These are phyloP conservation scores for Vaccinium darrowii DNA, from an alignment of 148 eudicot species.

Conservation along the genomic window DNA sequence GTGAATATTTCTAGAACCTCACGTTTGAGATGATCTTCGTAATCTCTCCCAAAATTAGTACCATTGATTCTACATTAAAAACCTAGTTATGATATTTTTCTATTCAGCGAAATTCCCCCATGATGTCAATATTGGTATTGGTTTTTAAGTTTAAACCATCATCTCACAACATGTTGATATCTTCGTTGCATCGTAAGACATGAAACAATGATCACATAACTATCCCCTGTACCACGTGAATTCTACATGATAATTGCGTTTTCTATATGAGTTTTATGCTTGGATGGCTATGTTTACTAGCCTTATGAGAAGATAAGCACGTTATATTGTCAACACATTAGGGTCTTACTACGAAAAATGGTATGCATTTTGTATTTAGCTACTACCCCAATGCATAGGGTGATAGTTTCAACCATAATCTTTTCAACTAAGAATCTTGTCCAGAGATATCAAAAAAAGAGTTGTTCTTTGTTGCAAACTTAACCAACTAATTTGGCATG, in stretches of 20 bases:
- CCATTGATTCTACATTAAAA: not conserved
- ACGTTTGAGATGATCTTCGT: not conserved
- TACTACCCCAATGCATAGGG: not conserved
- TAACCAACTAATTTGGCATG: constrained; percentile 1
- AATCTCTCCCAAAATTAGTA: not conserved
- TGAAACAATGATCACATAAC: not conserved
- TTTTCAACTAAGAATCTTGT: not conserved
- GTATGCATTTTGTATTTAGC: not conserved
- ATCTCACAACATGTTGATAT: not conserved
- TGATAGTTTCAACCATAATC: not conserved
- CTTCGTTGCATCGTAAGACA: not conserved
- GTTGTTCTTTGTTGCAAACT: not conserved
- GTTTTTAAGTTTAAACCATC: not conserved
- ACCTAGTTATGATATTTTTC: not conserved
- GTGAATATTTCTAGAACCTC: not conserved
- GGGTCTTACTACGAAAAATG: not conserved
- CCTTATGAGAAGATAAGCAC: not conserved
- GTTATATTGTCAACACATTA: not conserved
- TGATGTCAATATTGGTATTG: not conserved
- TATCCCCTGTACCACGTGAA: not conserved
- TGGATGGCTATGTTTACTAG: not conserved
- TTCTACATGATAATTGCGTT: not conserved
- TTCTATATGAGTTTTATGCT: not conserved
- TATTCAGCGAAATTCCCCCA: not conserved
- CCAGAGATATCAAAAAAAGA: not conserved